These are phyloP conservation scores for Centrapalus pauciflorus DNA, from an alignment of 129 eudicot genomes.

Conservation along the genomic window DNA sequence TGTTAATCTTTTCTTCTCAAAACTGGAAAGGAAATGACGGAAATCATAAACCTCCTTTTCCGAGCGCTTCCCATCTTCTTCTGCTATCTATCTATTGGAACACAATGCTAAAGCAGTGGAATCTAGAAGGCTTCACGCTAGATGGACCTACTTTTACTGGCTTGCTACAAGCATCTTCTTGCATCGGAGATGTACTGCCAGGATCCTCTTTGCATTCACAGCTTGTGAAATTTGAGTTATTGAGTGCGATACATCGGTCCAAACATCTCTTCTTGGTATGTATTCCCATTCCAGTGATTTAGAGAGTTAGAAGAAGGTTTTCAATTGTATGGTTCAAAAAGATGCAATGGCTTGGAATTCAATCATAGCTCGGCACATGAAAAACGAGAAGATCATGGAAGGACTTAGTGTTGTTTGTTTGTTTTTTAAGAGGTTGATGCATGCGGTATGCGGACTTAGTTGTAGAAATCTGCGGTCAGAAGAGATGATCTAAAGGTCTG, in stretches of 20 bases:
- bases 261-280: slow-evolving; percentile 68
- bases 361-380: slow-evolving; percentile 52
- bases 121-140: slow-evolving; percentile 35
- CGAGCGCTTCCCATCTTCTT: no score
- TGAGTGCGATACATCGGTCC: slow-evolving; percentile 51
- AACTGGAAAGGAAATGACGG: no score
- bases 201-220: slow-evolving; percentile 56
- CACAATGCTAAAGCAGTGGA: slow-evolving; percentile 33
- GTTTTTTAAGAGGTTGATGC: no score
- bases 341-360: slow-evolving; percentile 81
- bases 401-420: no score
- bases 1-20: no score
- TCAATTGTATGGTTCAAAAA: slow-evolving; percentile 28
- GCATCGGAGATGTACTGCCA: slow-evolving; percentile 18
- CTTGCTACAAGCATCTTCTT: slow-evolving; percentile 52
- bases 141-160: slow-evolving; percentile 64
- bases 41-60: no score
- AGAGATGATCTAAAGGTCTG: no score
- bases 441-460: no score
- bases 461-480: no score
- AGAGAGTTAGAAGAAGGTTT: slow-evolving; percentile 48
- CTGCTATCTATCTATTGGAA: no score
- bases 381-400: slow-evolving; percentile 38
- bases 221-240: slow-evolving; percentile 47
- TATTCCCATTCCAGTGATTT: slow-evolving; percentile 55